Evolutionary conservation across 2,329 filamentous ascomycete species (phyloP), one percentile per base, ranked within the genome.

Genomic region (Thelonectria blattea): DNA sequence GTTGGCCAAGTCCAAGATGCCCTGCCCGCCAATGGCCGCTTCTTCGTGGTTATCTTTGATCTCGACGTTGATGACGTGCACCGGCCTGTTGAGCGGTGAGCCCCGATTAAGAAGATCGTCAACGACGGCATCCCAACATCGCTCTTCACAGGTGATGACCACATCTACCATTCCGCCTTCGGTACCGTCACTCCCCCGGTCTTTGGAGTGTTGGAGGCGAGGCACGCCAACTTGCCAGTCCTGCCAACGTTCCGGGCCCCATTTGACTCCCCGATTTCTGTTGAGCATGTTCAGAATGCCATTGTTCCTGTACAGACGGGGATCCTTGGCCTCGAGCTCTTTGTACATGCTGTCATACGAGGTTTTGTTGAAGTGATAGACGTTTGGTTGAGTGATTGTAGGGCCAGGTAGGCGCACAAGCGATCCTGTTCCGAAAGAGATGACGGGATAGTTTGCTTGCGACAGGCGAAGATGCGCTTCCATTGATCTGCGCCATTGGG

Each of bases 41-140:
- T 99, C 95, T 75, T 99, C 94, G 72, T 98, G 95, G 72, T 98
- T 99, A 78, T 99, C 95, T 76, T 91, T 94, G 72, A 99, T 99
- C 74, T 99, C 95, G 56, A 99, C 90, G 71, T 99, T 99, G 81
- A 99, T 96, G 58, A 99, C 92, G 74, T 99, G 95, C 0, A 99
- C 95, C 0, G 95, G 93, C 2, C 92, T 83, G 75, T 99, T 99
- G 58, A 99, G 81, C 3, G 91, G 90, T 0, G 90, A 88, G 8
- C 94, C 95, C 63, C 96, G 87, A 70, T 88, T 91, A 63, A 97
- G 86, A 53, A 99, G 81, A 74, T 99, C 94, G 71, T 99, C 95
- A 11, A 99, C 85, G 34, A 99, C 95, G 5, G 95, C 93, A 77
- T 99, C 95, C 92, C 96, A 99, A 74, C 95, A 99, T 62, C 95